Evolutionary conservation across 345 rosid species (phyloP).

Genomic region (Laguncularia racemosa): DNA sequence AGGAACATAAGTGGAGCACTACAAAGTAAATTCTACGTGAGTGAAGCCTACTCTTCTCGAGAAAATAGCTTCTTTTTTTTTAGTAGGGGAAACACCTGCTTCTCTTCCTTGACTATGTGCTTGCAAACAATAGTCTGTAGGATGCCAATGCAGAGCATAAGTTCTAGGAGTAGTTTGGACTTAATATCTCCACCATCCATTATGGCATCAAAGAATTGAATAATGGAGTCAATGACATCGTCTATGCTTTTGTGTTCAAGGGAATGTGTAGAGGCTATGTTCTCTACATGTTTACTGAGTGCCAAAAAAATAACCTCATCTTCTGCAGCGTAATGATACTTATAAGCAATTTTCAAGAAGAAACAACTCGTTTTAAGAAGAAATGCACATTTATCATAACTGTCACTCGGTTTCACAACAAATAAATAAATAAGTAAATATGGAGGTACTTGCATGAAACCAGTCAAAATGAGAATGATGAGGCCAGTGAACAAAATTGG

Average conservation of each 20-base stretch:
- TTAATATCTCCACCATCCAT: constrained; percentile 21
- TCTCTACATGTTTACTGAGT: constrained; percentile 39
- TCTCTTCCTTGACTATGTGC: constrained; percentile 78
- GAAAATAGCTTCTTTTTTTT: constrained; percentile 52
- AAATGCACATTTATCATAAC: constrained; percentile 1
- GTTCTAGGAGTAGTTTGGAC: constrained; percentile 35
- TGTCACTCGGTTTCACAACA: too few relatives aligned
- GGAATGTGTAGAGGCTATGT: constrained; percentile 49
- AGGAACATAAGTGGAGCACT: constrained; percentile 59
- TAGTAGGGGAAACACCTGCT: constrained; percentile 71
- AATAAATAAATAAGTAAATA: too few relatives aligned
- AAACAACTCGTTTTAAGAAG: background rate
- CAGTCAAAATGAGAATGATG: constrained; percentile 59
- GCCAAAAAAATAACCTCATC: constrained; percentile 75
- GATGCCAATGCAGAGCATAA: constrained; percentile 35
- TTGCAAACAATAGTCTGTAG: constrained; percentile 47
- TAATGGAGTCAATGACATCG: constrained; percentile 34
- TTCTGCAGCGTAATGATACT: constrained; percentile 63
- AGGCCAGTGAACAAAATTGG: constrained; percentile 89
- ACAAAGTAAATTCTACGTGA: constrained; percentile 59
- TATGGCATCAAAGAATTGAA: constrained; percentile 27
- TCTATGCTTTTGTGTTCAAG: constrained; percentile 64
- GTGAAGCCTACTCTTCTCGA: constrained; percentile 42
- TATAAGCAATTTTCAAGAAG: constrained; percentile 54
- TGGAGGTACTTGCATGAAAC: constrained; percentile 69